phyloP scores from a whole-genome alignment of 805 yeast genomes.

The Candida silvatica region DNA sequence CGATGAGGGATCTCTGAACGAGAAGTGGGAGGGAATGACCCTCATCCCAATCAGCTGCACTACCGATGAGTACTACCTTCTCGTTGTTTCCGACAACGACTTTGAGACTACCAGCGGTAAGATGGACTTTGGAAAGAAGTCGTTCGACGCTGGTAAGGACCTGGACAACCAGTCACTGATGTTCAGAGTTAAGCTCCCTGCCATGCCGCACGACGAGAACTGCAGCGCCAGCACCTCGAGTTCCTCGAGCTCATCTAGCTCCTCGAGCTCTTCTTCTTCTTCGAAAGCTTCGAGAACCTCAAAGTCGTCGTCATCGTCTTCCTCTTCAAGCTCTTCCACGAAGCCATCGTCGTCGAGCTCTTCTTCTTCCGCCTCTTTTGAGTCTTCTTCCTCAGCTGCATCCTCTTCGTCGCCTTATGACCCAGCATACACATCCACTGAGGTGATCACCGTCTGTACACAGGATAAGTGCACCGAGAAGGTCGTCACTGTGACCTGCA shows the following conservation, averaged over 20 bases:
- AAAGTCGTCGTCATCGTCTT: too few relatives aligned
- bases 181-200: conserved; percentile 21
- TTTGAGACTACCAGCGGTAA: conserved; percentile 23
- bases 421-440: too few relatives aligned
- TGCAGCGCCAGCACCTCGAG: conserved; percentile 5
- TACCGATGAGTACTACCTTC: conserved; percentile 20
- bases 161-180: conserved; percentile 24
- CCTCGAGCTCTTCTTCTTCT: not conserved
- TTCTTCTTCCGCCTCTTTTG: too few relatives aligned
- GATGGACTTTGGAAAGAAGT: conserved; percentile 17
- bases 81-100: conserved; percentile 22
- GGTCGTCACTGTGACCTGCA: not conserved
- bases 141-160: conserved; percentile 19
- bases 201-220: conserved; percentile 7
- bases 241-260: not conserved
- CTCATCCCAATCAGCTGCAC: conserved; percentile 23
- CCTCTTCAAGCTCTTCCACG: not conserved
- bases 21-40: conserved; percentile 26
- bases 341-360: too few relatives aligned
- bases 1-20: conserved; percentile 18
- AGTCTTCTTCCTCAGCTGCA: too few relatives aligned
- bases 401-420: too few relatives aligned
- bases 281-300: not conserved
- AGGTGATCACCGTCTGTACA: too few relatives aligned
- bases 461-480: too few relatives aligned